Evolutionary conservation across 176 grass and related monocot species (phyloP).

Genomic region (Juncus effusus): DNA sequence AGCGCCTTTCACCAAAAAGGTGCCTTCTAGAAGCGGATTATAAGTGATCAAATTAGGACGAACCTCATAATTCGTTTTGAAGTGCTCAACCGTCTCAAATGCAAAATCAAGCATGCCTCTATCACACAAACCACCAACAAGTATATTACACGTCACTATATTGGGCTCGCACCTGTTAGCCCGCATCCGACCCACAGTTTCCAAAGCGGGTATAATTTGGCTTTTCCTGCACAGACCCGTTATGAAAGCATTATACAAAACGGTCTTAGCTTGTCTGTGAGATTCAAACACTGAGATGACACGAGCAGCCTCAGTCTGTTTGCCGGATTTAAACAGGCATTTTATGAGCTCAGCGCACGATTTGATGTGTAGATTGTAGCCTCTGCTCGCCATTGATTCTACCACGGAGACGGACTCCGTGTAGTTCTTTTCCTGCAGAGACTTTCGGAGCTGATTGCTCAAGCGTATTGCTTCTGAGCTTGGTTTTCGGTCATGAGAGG

Average conservation of each 20-base stretch:
- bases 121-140: slow-evolving; percentile 31
- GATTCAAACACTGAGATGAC: slow-evolving; percentile 31
- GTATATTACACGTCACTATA: slow-evolving; percentile 34
- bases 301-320: slow-evolving; percentile 10
- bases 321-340: slow-evolving; percentile 16
- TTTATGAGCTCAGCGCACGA: slow-evolving; percentile 45
- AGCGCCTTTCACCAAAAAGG: slow-evolving; percentile 21
- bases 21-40: slow-evolving; percentile 32
- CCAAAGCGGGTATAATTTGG: slow-evolving; percentile 23
- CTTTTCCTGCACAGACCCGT: slow-evolving; percentile 28
- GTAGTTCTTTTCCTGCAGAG: slow-evolving; percentile 27
- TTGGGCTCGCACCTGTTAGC: slow-evolving; percentile 23
- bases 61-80: slow-evolving; percentile 23
- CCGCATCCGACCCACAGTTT: slow-evolving; percentile 32
- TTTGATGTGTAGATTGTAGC: slow-evolving; percentile 32
- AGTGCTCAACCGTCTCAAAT: slow-evolving; percentile 16
- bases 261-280: slow-evolving; percentile 26
- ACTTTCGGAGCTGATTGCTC: slow-evolving; percentile 31
- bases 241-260: slow-evolving; percentile 40
- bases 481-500: not conserved
- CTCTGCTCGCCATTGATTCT: slow-evolving; percentile 33
- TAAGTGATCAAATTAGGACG: slow-evolving; percentile 37
- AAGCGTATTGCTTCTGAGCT: slow-evolving; percentile 17
- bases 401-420: slow-evolving; percentile 33
- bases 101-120: slow-evolving; percentile 37